Percentiles rank a stretch among this genome's conserved stretches.
These are phyloP conservation scores for Curvularia hawaiiensis DNA, from an alignment of 2,329 filamentous ascomycete genomes.

Conservation along the genomic window DNA sequence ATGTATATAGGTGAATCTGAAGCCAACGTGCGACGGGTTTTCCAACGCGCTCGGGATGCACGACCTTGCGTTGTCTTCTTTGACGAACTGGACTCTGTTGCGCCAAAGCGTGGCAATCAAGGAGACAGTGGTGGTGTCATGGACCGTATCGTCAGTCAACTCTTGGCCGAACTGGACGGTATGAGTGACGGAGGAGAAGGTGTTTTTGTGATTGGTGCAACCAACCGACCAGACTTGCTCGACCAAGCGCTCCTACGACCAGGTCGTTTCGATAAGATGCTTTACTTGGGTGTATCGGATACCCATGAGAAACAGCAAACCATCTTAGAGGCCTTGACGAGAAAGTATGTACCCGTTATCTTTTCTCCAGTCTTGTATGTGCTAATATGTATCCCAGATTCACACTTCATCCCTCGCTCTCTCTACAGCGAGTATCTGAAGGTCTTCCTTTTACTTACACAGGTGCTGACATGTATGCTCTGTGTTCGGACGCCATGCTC, in stretches of 20 bases:
- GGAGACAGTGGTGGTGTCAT: constrained; percentile 97
- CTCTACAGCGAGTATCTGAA: constrained; percentile 74
- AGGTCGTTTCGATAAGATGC: constrained; percentile 96
- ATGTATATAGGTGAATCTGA: constrained; percentile 98
- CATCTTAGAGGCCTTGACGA: constrained; percentile 90
- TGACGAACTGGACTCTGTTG: constrained; percentile 90
- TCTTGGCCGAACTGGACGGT: constrained; percentile 92
- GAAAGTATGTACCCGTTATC: constrained; percentile 73
- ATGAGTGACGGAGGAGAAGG: constrained; percentile 91
- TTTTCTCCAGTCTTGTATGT: neutral
- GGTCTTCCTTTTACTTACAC: constrained; percentile 94
- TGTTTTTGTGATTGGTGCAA: constrained; percentile 96
- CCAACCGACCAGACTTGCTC: constrained; percentile 90
- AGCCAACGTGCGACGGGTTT: constrained; percentile 87
- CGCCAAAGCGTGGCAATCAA: constrained; percentile 95
- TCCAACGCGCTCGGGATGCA: constrained; percentile 84
- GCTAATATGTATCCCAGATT: constrained; percentile 63
- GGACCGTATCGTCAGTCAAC: constrained; percentile 94
- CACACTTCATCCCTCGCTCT: constrained; percentile 78
- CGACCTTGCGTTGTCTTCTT: constrained; percentile 92
- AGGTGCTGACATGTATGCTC: constrained; percentile 93
- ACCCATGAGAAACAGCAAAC: constrained; percentile 96
- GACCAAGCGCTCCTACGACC: constrained; percentile 89
- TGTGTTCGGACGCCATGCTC: constrained; percentile 98
- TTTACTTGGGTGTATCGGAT: constrained; percentile 94